Evolutionary conservation across 192 early-diverging fungal genomes (phyloP).

Genomic region (Kappamyces sp.): DNA sequence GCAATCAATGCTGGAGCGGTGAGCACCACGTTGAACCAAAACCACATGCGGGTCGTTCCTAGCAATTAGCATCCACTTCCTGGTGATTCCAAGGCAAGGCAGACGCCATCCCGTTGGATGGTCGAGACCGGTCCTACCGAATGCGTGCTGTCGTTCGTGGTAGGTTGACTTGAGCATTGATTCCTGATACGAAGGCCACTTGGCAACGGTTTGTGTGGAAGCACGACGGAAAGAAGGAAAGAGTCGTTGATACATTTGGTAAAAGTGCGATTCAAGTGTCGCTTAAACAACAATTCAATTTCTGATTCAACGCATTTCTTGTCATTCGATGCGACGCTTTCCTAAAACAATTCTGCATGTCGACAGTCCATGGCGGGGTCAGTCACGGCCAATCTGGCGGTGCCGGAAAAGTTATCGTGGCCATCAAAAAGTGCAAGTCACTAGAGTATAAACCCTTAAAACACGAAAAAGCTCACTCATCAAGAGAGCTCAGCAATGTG

Average conservation of each 20-base stretch:
- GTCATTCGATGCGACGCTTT: too few species aligned
- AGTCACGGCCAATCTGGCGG: too few species aligned
- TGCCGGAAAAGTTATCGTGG: too few species aligned
- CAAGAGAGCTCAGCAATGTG: background rate
- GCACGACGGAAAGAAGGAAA: background rate
- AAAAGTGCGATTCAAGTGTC: too few species aligned
- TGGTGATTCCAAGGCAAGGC: background rate
- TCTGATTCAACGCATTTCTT: too few species aligned
- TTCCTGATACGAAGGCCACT: slow-evolving; percentile 31
- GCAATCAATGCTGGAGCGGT: slow-evolving; percentile 37
- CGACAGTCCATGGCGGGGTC: too few species aligned
- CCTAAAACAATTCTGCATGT: too few species aligned
- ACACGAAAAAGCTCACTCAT: too few species aligned
- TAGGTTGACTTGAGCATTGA: slow-evolving; percentile 23
- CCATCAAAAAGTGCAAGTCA: too few species aligned
- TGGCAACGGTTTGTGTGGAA: slow-evolving; percentile 6
- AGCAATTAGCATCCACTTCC: background rate
- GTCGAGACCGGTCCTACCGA: slow-evolving; percentile 2
- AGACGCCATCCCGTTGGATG: background rate
- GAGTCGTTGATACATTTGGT: background rate
- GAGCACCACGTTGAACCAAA: slow-evolving; percentile 36
- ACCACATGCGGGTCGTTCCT: slow-evolving; percentile 39
- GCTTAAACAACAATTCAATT: too few species aligned
- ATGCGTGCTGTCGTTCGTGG: slow-evolving; percentile 32
- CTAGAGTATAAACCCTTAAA: too few species aligned